A percentile compares a stretch with the other conserved stretches of the same genome.
Evolutionary conservation across 2,329 filamentous ascomycete genomes (phyloP).

Genomic region (Colletotrichum sp.): DNA sequence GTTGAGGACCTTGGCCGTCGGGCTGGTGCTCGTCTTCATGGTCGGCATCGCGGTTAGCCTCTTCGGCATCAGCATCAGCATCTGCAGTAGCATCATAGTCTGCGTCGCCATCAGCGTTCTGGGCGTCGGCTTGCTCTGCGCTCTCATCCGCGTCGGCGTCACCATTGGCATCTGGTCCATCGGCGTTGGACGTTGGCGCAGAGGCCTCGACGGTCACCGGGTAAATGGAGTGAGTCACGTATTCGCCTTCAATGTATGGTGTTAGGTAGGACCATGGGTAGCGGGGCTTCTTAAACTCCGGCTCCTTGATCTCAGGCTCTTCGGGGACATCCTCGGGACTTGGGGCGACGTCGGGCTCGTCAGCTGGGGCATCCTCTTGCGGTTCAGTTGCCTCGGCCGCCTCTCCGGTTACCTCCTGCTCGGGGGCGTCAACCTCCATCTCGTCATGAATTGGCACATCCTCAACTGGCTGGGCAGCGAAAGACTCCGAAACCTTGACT

Average conservation of each 20-base stretch:
- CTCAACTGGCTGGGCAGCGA: not conserved
- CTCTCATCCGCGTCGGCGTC: constrained; percentile 13
- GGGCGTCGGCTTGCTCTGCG: not conserved
- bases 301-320: constrained; percentile 4
- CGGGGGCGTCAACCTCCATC: not conserved
- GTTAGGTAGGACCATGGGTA: constrained; percentile 43
- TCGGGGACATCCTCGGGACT: not conserved
- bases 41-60: constrained; percentile 23
- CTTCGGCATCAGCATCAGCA: constrained; percentile 27
- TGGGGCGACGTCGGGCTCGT: not conserved
- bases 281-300: not conserved
- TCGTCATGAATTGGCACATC: not conserved
- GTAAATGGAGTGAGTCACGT: constrained; percentile 36
- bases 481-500: not conserved
- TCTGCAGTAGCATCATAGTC: constrained; percentile 29
- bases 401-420: not conserved
- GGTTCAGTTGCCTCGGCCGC: not conserved
- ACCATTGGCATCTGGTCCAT: not conserved
- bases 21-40: constrained; percentile 19
- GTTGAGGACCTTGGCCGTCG: constrained; percentile 3
- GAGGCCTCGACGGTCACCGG: constrained; percentile 9
- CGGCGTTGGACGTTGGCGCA: constrained; percentile 26
- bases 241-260: constrained; percentile 45
- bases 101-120: constrained; percentile 24
- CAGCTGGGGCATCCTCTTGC: not conserved